Base-by-base conservation (phyloP, 1,284 basidiomycete genomes). In the Inonotus hispidus region DNA sequence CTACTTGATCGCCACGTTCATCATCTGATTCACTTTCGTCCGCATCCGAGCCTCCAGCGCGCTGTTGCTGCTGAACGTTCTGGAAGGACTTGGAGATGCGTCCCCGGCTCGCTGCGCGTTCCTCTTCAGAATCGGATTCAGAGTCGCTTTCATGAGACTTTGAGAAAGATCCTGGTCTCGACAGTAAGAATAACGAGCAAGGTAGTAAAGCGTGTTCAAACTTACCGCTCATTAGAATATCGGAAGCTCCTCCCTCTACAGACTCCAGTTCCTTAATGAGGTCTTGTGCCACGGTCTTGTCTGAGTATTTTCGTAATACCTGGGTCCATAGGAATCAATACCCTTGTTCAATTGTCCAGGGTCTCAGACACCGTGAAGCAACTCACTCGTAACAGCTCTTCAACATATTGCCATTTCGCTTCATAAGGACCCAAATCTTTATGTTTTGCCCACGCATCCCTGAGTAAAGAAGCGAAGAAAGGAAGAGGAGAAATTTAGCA, bases 391-490 rank as follows among this genome's bases (percentile, higher is more conserved):
- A 95, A 73, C 61, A 98, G 75, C 14, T 91, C 90, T 64, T 93
- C 90, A 2, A 96, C 92, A 73, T 98, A 98, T 43, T 89, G 74
- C 82, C 86, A 89, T 75, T 95, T 97, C 1, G 95, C 94, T 70
- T 95, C 91, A 61, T 81, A 82, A 32, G 82, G 71, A 61, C 87
- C 82, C 38, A 95, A 71, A 64, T 95, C 93, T 66, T 87, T 88
- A 70, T 95, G 92, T 70, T 93, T 95, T 52, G 88, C 85, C 95
- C 95, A 98, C 35, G 93, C 93, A 75, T 96, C 94, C 93, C 93
- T 95, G 66, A 52, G 11, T 37, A 46, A 47, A 45, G n/a, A n/a
- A n/a, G n/a, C n/a, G n/a, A n/a, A n/a, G n/a, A n/a, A 56, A 14
- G 27, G 1, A 13, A 27, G 16, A 58, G 45, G 27, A 49, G 45